phyloP scores from a whole-genome alignment of 202 grass and related monocot genomes.

The Carex sylvatica region DNA sequence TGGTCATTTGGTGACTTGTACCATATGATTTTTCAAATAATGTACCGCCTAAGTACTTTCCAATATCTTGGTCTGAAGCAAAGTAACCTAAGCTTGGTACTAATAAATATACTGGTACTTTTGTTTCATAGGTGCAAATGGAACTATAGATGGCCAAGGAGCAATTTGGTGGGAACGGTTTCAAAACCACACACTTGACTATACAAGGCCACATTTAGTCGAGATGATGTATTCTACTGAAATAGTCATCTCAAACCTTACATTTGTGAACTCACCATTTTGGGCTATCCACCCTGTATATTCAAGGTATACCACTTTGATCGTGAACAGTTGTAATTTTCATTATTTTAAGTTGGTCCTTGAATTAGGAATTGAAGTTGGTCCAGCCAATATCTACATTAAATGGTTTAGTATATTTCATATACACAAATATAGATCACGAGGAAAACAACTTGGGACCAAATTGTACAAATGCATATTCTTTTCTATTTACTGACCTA shows the following conservation, averaged over 20 bases:
- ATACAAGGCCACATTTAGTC: slow-evolving; percentile 87
- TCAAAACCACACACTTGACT: slow-evolving; percentile 57
- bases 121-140: slow-evolving; percentile 61
- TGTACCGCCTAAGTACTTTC: background rate
- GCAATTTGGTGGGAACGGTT: slow-evolving; percentile 88
- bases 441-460: background rate
- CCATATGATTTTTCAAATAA: background rate
- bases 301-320: slow-evolving; percentile 49
- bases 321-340: background rate
- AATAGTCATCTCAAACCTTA: slow-evolving; percentile 92
- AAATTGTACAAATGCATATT: background rate
- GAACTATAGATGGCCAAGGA: slow-evolving; percentile 94
- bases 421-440: background rate
- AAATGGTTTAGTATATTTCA: background rate
- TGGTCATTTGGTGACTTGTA: background rate
- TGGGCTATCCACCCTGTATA: slow-evolving; percentile 98
- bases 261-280: slow-evolving; percentile 85
- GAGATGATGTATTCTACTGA: slow-evolving; percentile 80
- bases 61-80: background rate
- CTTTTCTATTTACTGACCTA: background rate
- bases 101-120: slow-evolving; percentile 17
- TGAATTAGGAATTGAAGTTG: slow-evolving; percentile 2
- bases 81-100: background rate
- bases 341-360: background rate
- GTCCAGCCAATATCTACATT: background rate